phyloP scores from a whole-genome alignment of 306 rosid genomes.

The Citrullus amarus region DNA sequence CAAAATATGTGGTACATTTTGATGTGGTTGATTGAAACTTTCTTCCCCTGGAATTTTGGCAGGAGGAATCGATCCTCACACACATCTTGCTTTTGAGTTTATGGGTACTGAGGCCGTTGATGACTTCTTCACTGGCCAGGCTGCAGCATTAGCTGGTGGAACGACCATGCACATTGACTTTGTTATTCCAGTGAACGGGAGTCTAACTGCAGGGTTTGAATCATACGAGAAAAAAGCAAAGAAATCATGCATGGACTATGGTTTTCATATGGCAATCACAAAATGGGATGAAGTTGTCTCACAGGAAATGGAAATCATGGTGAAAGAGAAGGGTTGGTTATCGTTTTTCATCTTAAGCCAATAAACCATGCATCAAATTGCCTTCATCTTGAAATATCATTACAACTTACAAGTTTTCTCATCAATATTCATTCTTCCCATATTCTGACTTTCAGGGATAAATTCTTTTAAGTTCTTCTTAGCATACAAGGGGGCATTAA shows the following conservation, averaged over 20 bases:
- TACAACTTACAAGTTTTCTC: not conserved
- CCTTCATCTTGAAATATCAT: not conserved
- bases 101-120: conserved; percentile 51
- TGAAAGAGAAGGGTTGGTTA: conserved; percentile 69
- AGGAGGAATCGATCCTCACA: conserved; percentile 99
- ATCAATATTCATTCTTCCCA: not conserved
- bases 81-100: conserved; percentile 65
- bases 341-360: not conserved
- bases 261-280: conserved; percentile 96
- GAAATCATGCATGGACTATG: conserved; percentile 87
- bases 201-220: conserved; percentile 64
- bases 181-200: conserved; percentile 61
- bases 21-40: not conserved
- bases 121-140: conserved; percentile 93
- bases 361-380: not conserved
- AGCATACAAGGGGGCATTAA: conserved; percentile 82
- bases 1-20: not conserved
- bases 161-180: conserved; percentile 97
- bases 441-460: conserved; percentile 40
- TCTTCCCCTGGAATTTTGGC: conserved; percentile 14
- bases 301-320: conserved; percentile 76
- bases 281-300: conserved; percentile 79
- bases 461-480: conserved; percentile 93
- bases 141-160: conserved; percentile 98
- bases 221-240: conserved; percentile 65